Conservation (phyloP, 371 early-diverging fungal genomes). For the Phascolomyces articulosus region DNA sequence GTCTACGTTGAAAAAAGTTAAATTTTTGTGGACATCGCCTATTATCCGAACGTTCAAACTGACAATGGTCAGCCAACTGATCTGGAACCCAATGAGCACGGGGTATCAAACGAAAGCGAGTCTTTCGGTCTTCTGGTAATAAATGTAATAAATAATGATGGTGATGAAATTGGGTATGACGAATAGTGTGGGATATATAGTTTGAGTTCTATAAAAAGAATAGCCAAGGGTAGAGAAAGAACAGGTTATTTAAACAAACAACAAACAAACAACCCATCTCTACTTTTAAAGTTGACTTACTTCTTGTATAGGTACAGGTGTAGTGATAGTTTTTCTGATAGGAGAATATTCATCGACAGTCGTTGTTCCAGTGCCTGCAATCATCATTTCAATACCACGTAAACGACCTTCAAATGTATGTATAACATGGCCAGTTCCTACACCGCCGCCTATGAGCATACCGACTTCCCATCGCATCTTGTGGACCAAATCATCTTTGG, state of each 20-base stretch:
- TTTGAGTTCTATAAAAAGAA: background rate
- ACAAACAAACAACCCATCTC: too few relatives aligned
- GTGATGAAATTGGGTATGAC: constrained; percentile 28
- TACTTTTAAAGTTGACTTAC: too few relatives aligned
- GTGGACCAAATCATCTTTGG: constrained; percentile 38
- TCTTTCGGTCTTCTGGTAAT: constrained; percentile 25
- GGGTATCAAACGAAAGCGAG: constrained; percentile 32
- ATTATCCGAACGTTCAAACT: constrained; percentile 20
- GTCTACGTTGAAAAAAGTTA: constrained; percentile 38
- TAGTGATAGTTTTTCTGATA: too few relatives aligned
- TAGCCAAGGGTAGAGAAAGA: too few relatives aligned
- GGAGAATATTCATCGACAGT: constrained; percentile 7
- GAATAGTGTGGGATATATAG: constrained; percentile 11
- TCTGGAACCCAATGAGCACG: constrained; percentile 43
- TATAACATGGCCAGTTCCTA: constrained; percentile 48
- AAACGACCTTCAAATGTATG: constrained; percentile 35
- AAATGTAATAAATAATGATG: constrained; percentile 41
- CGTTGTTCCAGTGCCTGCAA: constrained; percentile 44
- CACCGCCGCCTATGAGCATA: constrained; percentile 49
- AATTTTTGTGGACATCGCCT: constrained; percentile 20
- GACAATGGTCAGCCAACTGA: constrained; percentile 34
- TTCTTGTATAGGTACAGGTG: too few relatives aligned
- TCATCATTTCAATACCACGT: constrained; percentile 45
- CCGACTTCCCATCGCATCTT: constrained; percentile 50
- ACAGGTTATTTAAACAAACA: too few relatives aligned